Evolutionary conservation across 495 filamentous ascomycete species (phyloP).

Genomic region (Xylaria intraflava): DNA sequence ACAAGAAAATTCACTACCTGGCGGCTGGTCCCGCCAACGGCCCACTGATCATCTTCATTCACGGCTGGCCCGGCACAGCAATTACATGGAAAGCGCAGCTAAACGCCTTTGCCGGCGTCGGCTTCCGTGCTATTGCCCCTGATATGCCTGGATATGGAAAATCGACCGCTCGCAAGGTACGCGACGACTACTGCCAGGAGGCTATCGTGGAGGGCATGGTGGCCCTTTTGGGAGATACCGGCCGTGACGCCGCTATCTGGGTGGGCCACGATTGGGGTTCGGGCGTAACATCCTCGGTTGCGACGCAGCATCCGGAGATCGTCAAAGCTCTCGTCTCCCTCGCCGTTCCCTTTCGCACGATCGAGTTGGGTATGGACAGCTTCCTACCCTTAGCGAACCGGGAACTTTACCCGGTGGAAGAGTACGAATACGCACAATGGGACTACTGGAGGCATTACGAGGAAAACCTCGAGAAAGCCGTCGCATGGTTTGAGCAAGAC

Average conservation of each 20-base stretch:
- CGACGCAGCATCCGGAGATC: conserved; percentile 8
- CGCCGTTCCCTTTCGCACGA: conserved; percentile 2
- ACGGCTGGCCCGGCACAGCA: conserved; percentile 5
- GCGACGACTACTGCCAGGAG: conserved; percentile 6
- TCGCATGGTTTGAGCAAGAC: conserved; percentile 6
- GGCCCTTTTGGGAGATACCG: conserved; percentile 3
- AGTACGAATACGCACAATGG: conserved; percentile 10
- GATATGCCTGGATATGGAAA: conserved; percentile 10
- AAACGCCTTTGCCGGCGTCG: background rate
- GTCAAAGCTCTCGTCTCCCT: conserved; percentile 7
- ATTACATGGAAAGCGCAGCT: conserved; percentile 7
- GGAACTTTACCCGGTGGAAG: conserved; percentile 3
- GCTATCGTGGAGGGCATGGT: conserved; percentile 11
- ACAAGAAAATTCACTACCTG: conserved; percentile 13
- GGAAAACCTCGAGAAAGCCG: conserved; percentile 4
- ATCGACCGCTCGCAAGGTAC: conserved; percentile 1
- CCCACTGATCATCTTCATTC: conserved; percentile 7
- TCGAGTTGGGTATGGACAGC: conserved; percentile 3
- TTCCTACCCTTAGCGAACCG: conserved; percentile 1
- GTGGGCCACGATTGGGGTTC: conserved; percentile 12
- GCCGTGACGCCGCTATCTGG: conserved; percentile 11
- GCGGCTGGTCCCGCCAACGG: conserved; percentile 2
- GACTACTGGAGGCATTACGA: conserved; percentile 9
- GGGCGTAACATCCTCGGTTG: conserved; percentile 4
- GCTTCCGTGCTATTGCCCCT: conserved; percentile 6